Evolutionary conservation across 208 protist genomes (phyloP), one percentile per base, ranked within the genome.

Genomic region (Leishmania aethiopica): DNA sequence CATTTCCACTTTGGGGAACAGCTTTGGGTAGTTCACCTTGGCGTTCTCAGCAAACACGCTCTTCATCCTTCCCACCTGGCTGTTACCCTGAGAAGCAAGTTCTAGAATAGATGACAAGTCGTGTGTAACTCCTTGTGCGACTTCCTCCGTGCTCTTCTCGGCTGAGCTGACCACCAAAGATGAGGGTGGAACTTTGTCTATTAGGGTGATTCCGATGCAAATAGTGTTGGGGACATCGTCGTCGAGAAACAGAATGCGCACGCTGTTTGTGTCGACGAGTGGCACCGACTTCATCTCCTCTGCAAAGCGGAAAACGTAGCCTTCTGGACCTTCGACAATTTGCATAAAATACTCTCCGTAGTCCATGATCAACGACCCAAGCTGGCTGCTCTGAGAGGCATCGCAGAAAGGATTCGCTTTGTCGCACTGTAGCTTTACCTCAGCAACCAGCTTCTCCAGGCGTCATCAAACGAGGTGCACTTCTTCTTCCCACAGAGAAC

Each of bases 341-440:
- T 88, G 83, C 28, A 96, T 62, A 86, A 96, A 95, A 69, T 88
- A 80, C 62, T 89, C 86, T 28, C 88, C 91, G 78, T 95, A 96
- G 35, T 96, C 90, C 40, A 96, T 87, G 73, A 90, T 71, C 13
- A 95, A 49, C 2, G 45, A 40, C 4, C 78, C 82, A 40, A 86
- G 75, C 49, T 79, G n/a, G 28, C 53, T 70, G 15, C 59, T 77
- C 49, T 64, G 59, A 42, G 55, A 37, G 32, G 59, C 19, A 17
- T 11, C 53, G 15, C 55, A 84, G 60, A 90, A 90, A 5, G 86
- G 86, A 53, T 90, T 87, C 47, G 45, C 51, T 19, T 57, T 47
- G 73, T 90, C 84, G 6, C 83, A 81, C 37, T 86, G 86, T 28
- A 67, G 35, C 55, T 83, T 84, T 35, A 71, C 66, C 15, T 91